These are phyloP conservation scores for Phaeophleospora eucalypticola DNA, from an alignment of 2,329 filamentous ascomycete genomes.

Conservation along the genomic window DNA sequence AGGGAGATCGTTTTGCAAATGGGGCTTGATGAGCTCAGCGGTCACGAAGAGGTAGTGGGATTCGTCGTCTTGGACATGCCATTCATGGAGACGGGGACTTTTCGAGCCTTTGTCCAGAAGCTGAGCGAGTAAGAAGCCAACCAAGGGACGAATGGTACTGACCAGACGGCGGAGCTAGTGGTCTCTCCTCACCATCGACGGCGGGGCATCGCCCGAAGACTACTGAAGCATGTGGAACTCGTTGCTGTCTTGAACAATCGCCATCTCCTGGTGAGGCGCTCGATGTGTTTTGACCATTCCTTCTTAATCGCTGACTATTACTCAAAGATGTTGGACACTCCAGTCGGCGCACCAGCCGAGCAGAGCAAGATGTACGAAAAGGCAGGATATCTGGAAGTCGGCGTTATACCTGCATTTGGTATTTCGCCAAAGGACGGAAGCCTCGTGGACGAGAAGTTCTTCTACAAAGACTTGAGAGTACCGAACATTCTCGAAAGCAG, in stretches of 20 bases:
- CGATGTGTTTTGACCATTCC: no score
- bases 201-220: conserved; percentile 48
- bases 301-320: background rate
- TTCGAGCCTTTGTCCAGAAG: conserved; percentile 54
- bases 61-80: conserved; percentile 41
- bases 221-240: conserved; percentile 53
- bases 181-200: conserved; percentile 50
- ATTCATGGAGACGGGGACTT: conserved; percentile 55
- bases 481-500: no score
- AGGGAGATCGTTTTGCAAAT: background rate
- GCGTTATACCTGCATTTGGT: conserved; percentile 53
- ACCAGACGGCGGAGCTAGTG: no score
- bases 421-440: conserved; percentile 45
- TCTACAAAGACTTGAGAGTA: conserved; percentile 53
- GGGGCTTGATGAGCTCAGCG: background rate
- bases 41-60: background rate
- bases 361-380: conserved; percentile 44
- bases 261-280: conserved; percentile 50
- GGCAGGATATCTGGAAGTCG: conserved; percentile 55
- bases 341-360: conserved; percentile 51
- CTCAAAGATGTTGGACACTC: conserved; percentile 50
- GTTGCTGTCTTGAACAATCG: conserved; percentile 49
- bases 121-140: conserved; percentile 31
- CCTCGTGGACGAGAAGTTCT: conserved; percentile 51
- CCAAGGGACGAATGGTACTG: no score